These are phyloP conservation scores for Grammothele lineata DNA, from an alignment of 768 basidiomycete genomes.

Conservation along the genomic window DNA sequence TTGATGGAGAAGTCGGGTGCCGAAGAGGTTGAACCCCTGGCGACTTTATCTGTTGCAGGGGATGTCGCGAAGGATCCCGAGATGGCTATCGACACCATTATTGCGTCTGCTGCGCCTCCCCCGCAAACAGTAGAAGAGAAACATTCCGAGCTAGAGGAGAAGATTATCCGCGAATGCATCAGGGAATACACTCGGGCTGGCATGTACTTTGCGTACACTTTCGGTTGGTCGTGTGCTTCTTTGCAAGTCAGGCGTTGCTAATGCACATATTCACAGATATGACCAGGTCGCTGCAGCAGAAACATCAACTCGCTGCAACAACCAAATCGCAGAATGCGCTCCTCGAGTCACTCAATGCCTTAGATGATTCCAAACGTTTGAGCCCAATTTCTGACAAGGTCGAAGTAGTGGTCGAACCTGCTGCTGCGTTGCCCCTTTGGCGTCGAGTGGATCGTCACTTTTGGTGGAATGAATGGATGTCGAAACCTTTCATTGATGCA, in stretches of 20 bases:
- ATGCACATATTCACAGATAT: constrained; percentile 71
- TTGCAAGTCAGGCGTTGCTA: not conserved
- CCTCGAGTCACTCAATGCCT: constrained; percentile 56
- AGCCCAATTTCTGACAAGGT: constrained; percentile 32
- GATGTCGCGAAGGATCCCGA: constrained; percentile 32
- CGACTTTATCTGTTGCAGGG: constrained; percentile 25
- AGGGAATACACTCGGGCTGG: constrained; percentile 76
- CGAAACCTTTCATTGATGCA: constrained; percentile 80
- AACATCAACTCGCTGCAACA: constrained; percentile 61
- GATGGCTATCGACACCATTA: constrained; percentile 52
- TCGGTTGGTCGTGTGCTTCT: constrained; percentile 46
- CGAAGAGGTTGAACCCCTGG: constrained; percentile 18
- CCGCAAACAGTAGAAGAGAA: constrained; percentile 62
- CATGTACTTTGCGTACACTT: constrained; percentile 88
- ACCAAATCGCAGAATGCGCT: constrained; percentile 55
- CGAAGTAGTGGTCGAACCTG: constrained; percentile 65
- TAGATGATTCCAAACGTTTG: constrained; percentile 27
- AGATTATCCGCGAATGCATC: constrained; percentile 76
- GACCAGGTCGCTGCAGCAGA: constrained; percentile 78
- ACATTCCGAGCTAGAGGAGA: constrained; percentile 74
- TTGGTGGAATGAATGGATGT: constrained; percentile 95
- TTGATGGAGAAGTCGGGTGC: constrained; percentile 11
- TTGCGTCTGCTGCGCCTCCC: constrained; percentile 57
- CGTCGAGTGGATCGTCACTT: constrained; percentile 84
- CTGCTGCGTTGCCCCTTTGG: constrained; percentile 82